phyloP scores from a whole-genome alignment of 192 early-diverging fungal species.

The Coemansia sp. region DNA sequence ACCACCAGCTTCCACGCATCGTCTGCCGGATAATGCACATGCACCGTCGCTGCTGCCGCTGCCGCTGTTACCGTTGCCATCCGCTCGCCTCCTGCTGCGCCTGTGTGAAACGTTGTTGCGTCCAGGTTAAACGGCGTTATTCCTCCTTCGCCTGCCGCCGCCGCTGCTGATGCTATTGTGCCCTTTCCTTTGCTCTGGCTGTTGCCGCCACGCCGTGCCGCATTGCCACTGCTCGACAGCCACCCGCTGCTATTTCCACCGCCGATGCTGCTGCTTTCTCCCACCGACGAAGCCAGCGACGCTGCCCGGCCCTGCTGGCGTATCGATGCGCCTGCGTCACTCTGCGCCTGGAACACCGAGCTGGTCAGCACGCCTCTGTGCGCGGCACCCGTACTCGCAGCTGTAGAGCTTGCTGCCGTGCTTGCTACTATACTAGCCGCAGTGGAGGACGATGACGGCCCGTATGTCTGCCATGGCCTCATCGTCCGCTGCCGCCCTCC shows the following conservation, averaged over 20 bases:
- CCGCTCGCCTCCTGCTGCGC: neutral
- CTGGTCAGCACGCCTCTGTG: neutral
- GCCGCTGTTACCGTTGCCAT: neutral
- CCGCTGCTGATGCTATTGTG: neutral
- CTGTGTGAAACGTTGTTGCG: neutral
- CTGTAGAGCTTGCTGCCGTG: neutral
- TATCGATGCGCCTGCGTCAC: neutral
- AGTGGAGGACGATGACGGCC: neutral
- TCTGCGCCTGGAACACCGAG: neutral
- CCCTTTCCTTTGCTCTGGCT: too few species aligned
- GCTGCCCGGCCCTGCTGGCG: neutral
- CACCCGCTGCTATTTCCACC: neutral
- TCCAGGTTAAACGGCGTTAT: slow-evolving; percentile 2
- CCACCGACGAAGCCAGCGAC: neutral
- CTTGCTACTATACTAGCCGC: too few species aligned
- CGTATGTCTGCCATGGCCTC: neutral
- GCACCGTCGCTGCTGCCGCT: slow-evolving; percentile 12
- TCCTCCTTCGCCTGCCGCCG: neutral
- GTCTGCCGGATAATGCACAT: slow-evolving; percentile 42
- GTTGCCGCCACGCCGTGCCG: too few species aligned
- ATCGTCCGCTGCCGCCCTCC: neutral
- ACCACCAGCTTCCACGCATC: slow-evolving; percentile 27
- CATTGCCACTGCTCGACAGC: neutral
- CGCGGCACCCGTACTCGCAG: neutral
- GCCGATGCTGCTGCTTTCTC: neutral